Conservation (phyloP, 768 basidiomycete genomes). For the Suillus subalutaceus region DNA sequence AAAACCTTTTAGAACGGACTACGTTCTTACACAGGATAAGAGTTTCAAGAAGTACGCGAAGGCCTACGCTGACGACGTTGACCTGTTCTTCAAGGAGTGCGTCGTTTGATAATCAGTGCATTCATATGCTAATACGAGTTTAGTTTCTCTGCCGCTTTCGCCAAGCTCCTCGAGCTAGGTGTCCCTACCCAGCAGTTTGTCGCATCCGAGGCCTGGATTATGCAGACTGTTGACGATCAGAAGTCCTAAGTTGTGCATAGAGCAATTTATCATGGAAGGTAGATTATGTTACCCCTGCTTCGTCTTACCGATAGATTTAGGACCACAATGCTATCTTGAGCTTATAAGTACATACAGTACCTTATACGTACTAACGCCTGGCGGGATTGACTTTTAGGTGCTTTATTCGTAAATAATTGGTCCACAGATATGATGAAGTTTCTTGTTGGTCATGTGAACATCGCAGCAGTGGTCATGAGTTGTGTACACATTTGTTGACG, state of each 20-base stretch:
- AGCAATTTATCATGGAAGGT: background rate
- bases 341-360: background rate
- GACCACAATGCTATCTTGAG: background rate
- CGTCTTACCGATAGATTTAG: background rate
- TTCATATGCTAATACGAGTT: background rate
- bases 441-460: slow-evolving; percentile 7
- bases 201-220: slow-evolving; percentile 70
- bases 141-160: slow-evolving; percentile 82
- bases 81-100: slow-evolving; percentile 93
- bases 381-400: background rate
- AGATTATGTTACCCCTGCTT: slow-evolving; percentile 1
- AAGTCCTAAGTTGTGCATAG: slow-evolving; percentile 8
- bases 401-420: slow-evolving; percentile 2
- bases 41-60: slow-evolving; percentile 87
- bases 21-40: slow-evolving; percentile 88
- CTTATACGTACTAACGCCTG: background rate
- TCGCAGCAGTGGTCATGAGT: background rate
- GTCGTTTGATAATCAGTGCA: slow-evolving; percentile 28
- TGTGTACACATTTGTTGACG: background rate
- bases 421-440: background rate
- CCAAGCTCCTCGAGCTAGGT: slow-evolving; percentile 89
- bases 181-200: slow-evolving; percentile 83
- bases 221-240: slow-evolving; percentile 38
- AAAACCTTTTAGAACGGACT: slow-evolving; percentile 65
- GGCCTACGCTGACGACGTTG: slow-evolving; percentile 83